phyloP scores from a whole-genome alignment of 1,284 basidiomycete genomes.

The Porodaedalea pini region DNA sequence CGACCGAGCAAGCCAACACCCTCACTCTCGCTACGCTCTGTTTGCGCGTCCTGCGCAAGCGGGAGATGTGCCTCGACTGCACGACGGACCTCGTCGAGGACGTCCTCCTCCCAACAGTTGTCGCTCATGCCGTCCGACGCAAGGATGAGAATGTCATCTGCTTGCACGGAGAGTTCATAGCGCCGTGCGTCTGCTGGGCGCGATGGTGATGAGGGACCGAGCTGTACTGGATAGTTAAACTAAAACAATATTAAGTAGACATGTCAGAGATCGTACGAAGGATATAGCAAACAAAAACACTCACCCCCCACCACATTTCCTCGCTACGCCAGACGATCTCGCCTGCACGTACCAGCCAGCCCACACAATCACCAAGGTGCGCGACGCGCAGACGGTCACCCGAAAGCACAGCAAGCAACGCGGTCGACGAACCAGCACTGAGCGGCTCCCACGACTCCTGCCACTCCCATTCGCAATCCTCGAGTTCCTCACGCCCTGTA shows the following conservation, averaged over 20 bases:
- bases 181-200: conserved; percentile 73
- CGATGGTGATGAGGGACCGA: conserved; percentile 74
- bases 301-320: conserved; percentile 89
- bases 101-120: conserved; percentile 94
- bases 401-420: conserved; percentile 56
- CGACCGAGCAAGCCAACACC: conserved; percentile 40
- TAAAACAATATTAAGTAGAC: conserved; percentile 31
- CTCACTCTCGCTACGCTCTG: conserved; percentile 7
- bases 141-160: conserved; percentile 87
- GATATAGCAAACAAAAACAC: conserved; percentile 29
- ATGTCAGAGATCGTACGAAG: neutral
- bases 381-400: conserved; percentile 46
- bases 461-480: neutral
- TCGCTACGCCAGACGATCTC: conserved; percentile 83
- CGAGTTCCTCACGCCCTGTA: neutral
- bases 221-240: conserved; percentile 90
- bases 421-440: conserved; percentile 64
- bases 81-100: conserved; percentile 77
- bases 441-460: conserved; percentile 34
- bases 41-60: conserved; percentile 6
- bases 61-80: conserved; percentile 8
- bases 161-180: conserved; percentile 73
- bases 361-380: conserved; percentile 90
- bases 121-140: conserved; percentile 90
- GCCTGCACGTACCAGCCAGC: conserved; percentile 78